Percentiles rank a stretch among this genome's conserved stretches.
Conservation (phyloP, 2,329 filamentous ascomycete species). For the Plectosphaerella cucumerina region DNA sequence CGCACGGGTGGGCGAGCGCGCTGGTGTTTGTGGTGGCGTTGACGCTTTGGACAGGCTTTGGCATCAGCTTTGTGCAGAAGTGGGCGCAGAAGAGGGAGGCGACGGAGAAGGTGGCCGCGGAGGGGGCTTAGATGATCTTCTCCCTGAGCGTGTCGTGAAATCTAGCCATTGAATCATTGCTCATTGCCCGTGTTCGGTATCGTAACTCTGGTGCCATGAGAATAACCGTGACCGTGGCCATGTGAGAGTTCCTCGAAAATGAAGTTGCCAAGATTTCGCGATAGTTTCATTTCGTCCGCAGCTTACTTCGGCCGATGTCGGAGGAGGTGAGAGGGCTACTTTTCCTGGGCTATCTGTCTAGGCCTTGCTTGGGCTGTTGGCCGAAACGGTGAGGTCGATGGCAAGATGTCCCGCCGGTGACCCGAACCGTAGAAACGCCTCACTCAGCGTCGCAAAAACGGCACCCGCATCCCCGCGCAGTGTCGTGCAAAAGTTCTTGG, state of each 20-base stretch:
- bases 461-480: neutral
- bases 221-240: neutral
- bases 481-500: neutral
- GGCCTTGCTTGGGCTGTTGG: neutral
- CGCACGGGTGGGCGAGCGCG: constrained; percentile 29
- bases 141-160: neutral
- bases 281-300: neutral
- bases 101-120: neutral
- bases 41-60: constrained; percentile 28
- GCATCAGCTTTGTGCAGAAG: constrained; percentile 18
- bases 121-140: constrained; percentile 33
- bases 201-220: neutral
- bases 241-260: neutral
- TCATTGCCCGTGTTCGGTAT: neutral
- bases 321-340: neutral
- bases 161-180: neutral
- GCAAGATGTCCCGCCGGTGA: neutral
- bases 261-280: neutral
- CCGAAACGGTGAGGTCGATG: neutral
- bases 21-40: constrained; percentile 25
- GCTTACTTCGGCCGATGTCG: neutral
- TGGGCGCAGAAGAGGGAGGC: constrained; percentile 10
- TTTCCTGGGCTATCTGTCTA: neutral
- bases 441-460: neutral
- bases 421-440: neutral